Evolutionary conservation across 257 asterid genomes (phyloP), one percentile per base, ranked within the genome.

Genomic region (Ilex asprella): DNA sequence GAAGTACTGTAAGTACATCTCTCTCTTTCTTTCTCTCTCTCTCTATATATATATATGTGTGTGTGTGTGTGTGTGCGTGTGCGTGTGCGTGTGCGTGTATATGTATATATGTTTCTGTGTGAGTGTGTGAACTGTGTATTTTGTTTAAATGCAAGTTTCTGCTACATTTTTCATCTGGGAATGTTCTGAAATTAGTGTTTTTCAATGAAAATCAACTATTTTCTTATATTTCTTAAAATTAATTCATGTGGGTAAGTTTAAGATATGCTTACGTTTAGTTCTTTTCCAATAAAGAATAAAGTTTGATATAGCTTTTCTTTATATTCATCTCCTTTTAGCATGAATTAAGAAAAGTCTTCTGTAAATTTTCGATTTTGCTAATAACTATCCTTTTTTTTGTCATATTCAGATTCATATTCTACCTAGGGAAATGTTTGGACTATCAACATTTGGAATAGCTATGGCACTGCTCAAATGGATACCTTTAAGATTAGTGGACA

Each of bases 401-500:
- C 31, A 27, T 60, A 44, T 47, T 60, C 71, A 91, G 98, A 86
- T 91, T 61, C 98, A 91, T 67, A 70, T 91, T 16, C 29, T 91
- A 7, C 98, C 98, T 0, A 84, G 97, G 68, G 98, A 91, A 68
- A 83, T 86, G 90, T 74, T 82, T 16, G 98, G 97, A 0, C 71
- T 81, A 7, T 91, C 98, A 3, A 84, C 98, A 11, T 91, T 91
- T 68, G 63, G 82, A 0, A 41, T 91, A 27, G 95, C 89, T 0
- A 84, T 86, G 95, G 54, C 75, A 1, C 89, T 91, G 14, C 63
- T 86, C 9, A 88, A 86, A 68, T 88, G 94, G 93, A 32, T 88
- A 56, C 98, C 97, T 0, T 15, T 91, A 35, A 62, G 78, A 61
- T 9, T 91, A 10, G 98, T 91, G 2, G 98, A 91, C 67, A 88